phyloP scores from a whole-genome alignment of 495 filamentous ascomycete genomes.

The Cryomyces minteri region DNA sequence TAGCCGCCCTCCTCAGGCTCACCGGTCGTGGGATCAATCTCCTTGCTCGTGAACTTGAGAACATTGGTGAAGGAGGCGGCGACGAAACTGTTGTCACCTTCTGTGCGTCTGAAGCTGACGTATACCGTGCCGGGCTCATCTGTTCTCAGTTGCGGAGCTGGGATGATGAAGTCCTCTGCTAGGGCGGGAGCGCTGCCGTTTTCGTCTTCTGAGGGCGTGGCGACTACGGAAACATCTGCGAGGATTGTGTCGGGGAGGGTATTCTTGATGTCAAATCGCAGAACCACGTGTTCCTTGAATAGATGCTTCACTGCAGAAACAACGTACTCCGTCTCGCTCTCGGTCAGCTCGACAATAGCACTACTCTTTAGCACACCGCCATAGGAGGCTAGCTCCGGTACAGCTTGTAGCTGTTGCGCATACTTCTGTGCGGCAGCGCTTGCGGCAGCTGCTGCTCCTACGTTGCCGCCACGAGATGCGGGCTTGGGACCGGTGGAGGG shows the following conservation, averaged over 20 bases:
- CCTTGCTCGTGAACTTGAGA: constrained; percentile 92
- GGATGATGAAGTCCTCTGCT: constrained; percentile 87
- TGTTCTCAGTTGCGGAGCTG: constrained; percentile 57
- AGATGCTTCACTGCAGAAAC: constrained; percentile 89
- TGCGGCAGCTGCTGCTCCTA: constrained; percentile 44
- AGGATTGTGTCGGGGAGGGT: constrained; percentile 80
- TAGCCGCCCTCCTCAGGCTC: constrained; percentile 87
- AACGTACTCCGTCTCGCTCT: constrained; percentile 95
- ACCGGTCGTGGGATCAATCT: constrained; percentile 87
- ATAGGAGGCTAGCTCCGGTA: constrained; percentile 79
- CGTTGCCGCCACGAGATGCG: constrained; percentile 44
- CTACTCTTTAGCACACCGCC: constrained; percentile 84
- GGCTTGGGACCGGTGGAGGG: constrained; percentile 72
- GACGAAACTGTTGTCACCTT: constrained; percentile 50
- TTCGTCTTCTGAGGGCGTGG: constrained; percentile 71
- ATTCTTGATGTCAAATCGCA: constrained; percentile 98
- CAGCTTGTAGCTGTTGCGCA: constrained; percentile 63
- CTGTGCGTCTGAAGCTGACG: constrained; percentile 76
- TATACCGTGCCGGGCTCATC: constrained; percentile 85
- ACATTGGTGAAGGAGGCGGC: constrained; percentile 73
- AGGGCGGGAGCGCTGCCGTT: constrained; percentile 41
- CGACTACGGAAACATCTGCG: constrained; percentile 75
- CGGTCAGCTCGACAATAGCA: constrained; percentile 69
- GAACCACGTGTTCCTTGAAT: constrained; percentile 85
- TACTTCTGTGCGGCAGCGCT: constrained; percentile 73